Evolutionary conservation across 768 basidiomycete species (phyloP), one percentile per base, ranked within the genome.

Genomic region (Brasilioporus rufonigricans): DNA sequence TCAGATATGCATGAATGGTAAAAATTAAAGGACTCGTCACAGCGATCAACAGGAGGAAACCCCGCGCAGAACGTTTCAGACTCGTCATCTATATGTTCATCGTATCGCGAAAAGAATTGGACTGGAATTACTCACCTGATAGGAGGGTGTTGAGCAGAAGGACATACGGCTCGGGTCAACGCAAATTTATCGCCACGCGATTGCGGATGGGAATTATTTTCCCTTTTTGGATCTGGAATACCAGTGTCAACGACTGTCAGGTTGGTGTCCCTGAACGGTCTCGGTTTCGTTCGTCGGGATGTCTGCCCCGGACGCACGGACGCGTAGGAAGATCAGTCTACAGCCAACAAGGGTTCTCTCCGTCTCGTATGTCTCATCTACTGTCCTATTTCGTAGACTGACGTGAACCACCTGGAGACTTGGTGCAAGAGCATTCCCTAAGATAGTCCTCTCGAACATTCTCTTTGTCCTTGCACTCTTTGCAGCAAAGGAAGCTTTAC

Each of bases 1-100:
- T 92, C 91, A 93, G 91, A 75, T 77, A 86, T 77, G 90, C 91
- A 93, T 93, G 91, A 93, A 93, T 93, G 90, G 91, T 88, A 88
- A 76, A 77, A 65, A 56, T 71, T 74, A 72, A 68, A 46, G 56
- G 76, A 75, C 63, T 91, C 89, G 82, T 91, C 90, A 87, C 66
- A 57, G 76, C 61, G 55, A 43, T 73, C 70, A 55, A 61, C 61
- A 72, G 70, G 78, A 80, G 83, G 84, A 82, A 84, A 81, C 84
- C 84, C 80, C 77, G 75, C 61, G 66, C 56, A 66, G 58, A 62
- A 69, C 69, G 65, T 68, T 72, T 93, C 91, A 77, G 91, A 93
- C 91, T 93, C 91, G 91, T 84, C 82, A 84, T 84, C 82, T 82
- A 70, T 52, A 59, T 57, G 64, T 61, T 82, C 81, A 82, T 84